Conservation (phyloP, 1,139 yeast species). For the Kurtzmaniella quercitrusa region DNA sequence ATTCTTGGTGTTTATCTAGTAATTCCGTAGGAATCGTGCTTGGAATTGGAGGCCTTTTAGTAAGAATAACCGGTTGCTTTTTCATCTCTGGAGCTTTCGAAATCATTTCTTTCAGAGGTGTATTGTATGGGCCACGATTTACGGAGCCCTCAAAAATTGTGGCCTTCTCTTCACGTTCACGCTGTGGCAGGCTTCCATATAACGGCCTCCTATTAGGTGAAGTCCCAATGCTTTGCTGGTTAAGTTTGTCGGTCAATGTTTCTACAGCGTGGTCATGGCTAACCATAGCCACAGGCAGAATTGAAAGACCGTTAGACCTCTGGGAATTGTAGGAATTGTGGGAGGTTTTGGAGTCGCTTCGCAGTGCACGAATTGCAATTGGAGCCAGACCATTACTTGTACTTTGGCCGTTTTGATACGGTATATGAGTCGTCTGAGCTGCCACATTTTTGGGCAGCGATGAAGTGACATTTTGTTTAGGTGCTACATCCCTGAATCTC, state of each 20-base stretch:
- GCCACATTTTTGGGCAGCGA: no score
- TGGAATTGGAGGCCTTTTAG: constrained; percentile 1
- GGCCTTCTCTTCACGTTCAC: neutral
- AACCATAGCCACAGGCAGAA: neutral
- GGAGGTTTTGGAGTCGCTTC: no score
- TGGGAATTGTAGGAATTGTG: neutral
- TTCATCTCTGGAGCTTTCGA: neutral
- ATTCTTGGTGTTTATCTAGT: neutral
- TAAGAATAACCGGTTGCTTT: neutral
- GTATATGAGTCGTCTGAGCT: neutral
- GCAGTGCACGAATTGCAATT: neutral
- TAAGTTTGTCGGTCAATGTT: neutral
- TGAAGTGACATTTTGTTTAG: neutral
- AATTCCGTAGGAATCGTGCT: neutral
- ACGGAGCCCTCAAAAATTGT: neutral
- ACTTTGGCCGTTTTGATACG: no score
- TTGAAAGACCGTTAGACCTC: neutral
- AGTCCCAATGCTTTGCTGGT: neutral
- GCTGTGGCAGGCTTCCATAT: neutral
- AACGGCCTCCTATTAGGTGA: neutral
- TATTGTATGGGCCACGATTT: neutral
- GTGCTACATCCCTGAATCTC: no score
- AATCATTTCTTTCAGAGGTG: neutral
- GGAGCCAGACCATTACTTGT: neutral
- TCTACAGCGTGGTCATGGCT: neutral